Base-by-base conservation (phyloP, 306 rosid species). In the Astragalus glycyphyllos region DNA sequence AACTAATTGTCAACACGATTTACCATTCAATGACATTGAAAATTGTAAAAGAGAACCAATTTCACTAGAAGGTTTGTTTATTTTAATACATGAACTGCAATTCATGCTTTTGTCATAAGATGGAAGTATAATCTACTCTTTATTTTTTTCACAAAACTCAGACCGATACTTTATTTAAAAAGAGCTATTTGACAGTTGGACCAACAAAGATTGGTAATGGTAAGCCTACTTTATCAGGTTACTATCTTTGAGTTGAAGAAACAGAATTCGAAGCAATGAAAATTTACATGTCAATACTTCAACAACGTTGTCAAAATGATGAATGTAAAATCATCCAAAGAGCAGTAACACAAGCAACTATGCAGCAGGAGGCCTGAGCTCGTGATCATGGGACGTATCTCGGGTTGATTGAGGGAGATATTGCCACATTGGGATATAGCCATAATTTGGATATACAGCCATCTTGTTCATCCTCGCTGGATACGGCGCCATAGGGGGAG, bases 341-440 rank as follows among this genome's bases (percentile, higher is more conserved):
- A 23, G 11, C 10, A 32, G 49, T 10, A 0, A 11, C 37, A 14
- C 5, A 44, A 40, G 60, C 5, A 80, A 46, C 76, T 89, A 94
- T 2, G 99, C 99, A 75, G 99, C 97, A 42, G 99, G 99, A 35
- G 99, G 99, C 91, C 99, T 89, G 71, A 86, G 95, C 83, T 91
- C 91, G 17, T 94, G 99, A 85, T 94, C 99, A 31, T 67, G 91
- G 10, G 99, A 87, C 17, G 96, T 91, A 72, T 94, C 99, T 6
- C 86, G 81, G 16, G 83, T 68, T 1, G 87, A 78, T 17, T 80
- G 87, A 73, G 95, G 95, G 75, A 94, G 75, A 76, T 89, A 91
- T 50, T 89, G 95, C 96, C 96, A 94, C 96, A 91, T 89, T 11
- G 97, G 97, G 48, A 87, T 66, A 41, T 86, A 76, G 35, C 97